A percentile compares a stretch with the other conserved stretches of the same genome.
Evolutionary conservation across 139 green algal species (phyloP).

Genomic region (Chlamydomonas sp.): DNA sequence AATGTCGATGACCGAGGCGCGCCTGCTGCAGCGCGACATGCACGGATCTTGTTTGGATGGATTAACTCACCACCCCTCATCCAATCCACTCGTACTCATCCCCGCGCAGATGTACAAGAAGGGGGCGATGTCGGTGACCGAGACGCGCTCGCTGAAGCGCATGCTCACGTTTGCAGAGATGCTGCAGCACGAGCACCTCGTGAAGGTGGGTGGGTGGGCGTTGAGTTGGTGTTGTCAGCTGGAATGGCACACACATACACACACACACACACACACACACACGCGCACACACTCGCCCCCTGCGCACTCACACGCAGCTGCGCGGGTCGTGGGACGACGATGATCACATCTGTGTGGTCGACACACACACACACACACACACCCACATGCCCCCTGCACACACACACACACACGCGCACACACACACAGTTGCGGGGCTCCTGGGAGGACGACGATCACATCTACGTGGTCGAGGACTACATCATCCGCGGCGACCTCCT

Average conservation of each 20-base stretch:
- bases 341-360: constrained; percentile 37
- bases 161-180: neutral
- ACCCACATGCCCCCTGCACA: too few species aligned
- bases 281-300: too few species aligned
- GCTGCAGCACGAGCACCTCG: neutral
- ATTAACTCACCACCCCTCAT: neutral
- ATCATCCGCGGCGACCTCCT: constrained; percentile 39
- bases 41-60: too few species aligned
- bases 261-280: constrained; percentile 3
- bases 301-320: constrained; percentile 14
- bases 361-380: too few species aligned
- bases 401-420: neutral
- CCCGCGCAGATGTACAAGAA: neutral
- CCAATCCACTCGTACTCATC: neutral
- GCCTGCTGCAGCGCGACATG: too few species aligned
- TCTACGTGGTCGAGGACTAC: constrained; percentile 55
- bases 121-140: neutral
- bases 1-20: too few species aligned
- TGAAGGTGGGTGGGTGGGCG: neutral
- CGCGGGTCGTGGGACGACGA: constrained; percentile 42
- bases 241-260: neutral
- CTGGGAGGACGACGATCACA: constrained; percentile 36
- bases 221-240: neutral
- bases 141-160: neutral
- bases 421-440: constrained; percentile 25